Conservation (phyloP, 2,329 filamentous ascomycete species). For the Colletotrichum simmondsii region DNA sequence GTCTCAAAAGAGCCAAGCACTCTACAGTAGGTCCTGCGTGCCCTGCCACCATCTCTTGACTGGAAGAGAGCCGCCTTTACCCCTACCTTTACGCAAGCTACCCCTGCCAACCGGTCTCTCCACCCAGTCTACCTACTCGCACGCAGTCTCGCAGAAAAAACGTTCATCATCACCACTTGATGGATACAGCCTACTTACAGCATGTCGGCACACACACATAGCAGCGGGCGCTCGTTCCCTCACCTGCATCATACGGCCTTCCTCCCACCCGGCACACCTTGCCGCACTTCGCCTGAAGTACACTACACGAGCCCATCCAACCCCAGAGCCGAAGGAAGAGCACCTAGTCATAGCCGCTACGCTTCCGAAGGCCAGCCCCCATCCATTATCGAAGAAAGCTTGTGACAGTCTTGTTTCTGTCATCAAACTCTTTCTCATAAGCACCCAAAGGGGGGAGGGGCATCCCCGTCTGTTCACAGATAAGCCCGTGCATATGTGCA, state of each 20-base stretch:
- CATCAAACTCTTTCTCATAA: conserved; percentile 19
- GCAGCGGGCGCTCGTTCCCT: conserved; percentile 22
- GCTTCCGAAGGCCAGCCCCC: neutral
- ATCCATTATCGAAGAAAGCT: neutral
- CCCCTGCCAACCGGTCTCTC: neutral
- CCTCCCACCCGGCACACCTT: conserved; percentile 13
- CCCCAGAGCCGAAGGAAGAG: too few species aligned
- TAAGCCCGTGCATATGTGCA: conserved; percentile 8
- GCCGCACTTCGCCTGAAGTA: neutral
- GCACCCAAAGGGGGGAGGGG: neutral
- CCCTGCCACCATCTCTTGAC: neutral
- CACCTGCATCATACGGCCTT: conserved; percentile 11
- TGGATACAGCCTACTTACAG: neutral
- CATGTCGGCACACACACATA: conserved; percentile 3
- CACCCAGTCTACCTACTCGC: neutral
- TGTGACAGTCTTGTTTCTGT: conserved; percentile 32
- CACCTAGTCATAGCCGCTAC: neutral
- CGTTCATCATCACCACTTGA: neutral
- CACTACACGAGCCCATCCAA: neutral
- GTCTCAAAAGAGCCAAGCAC: neutral
- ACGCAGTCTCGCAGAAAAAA: neutral
- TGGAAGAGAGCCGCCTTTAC: conserved; percentile 8
- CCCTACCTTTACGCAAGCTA: conserved; percentile 14
- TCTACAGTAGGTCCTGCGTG: neutral
- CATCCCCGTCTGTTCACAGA: neutral